phyloP scores from a whole-genome alignment of 2,329 filamentous ascomycete species.

The Metarhizium sp. region DNA sequence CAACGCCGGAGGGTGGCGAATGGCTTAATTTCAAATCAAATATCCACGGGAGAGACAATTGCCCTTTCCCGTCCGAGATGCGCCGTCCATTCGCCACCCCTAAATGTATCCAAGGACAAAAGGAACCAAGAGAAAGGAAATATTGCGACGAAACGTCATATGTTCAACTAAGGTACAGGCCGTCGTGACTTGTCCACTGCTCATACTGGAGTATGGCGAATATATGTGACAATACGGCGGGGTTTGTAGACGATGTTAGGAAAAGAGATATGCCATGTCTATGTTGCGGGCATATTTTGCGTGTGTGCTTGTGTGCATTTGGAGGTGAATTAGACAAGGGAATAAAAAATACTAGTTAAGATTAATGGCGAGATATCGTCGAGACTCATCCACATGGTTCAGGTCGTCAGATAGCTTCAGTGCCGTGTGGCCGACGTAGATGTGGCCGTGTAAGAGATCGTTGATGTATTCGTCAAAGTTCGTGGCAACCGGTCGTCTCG shows the following conservation, averaged over 20 bases:
- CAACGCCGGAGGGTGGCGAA: slow-evolving; percentile 1
- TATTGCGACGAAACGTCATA: background rate
- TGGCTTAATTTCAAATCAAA: background rate
- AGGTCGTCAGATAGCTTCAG: background rate
- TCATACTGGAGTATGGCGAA: background rate
- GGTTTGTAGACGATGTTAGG: background rate
- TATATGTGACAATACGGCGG: background rate
- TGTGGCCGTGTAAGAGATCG: background rate
- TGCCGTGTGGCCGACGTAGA: background rate
- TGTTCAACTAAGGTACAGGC: background rate
- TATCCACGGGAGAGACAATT: background rate
- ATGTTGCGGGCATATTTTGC: background rate
- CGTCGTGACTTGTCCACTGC: background rate
- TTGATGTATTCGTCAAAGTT: slow-evolving; percentile 3
- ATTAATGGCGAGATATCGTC: background rate
- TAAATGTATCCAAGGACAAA: slow-evolving; percentile 5
- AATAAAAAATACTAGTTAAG: background rate
- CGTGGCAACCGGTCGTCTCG: background rate
- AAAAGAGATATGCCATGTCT: background rate
- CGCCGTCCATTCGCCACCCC: slow-evolving; percentile 3
- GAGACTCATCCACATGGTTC: background rate
- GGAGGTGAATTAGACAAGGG: background rate
- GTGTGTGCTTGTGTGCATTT: background rate
- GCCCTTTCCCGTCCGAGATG: background rate
- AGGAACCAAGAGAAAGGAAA: background rate